phyloP scores from a whole-genome alignment of 331 rosid species.

The Arachis monticola region DNA sequence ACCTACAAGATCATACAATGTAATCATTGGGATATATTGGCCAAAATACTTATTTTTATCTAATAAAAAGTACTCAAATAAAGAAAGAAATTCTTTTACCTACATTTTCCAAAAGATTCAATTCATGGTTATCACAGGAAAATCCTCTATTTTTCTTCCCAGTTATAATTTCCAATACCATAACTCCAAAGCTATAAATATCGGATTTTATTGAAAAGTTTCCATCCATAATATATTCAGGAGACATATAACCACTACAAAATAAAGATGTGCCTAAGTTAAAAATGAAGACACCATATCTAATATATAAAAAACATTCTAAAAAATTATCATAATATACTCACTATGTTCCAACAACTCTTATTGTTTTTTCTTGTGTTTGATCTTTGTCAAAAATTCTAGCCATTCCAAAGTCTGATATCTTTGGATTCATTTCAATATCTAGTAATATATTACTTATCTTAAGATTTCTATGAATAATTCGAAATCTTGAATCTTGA shows the following conservation, averaged over 20 bases:
- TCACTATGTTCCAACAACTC: slow-evolving; percentile 86
- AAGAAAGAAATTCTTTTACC: too few species aligned
- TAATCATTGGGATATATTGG: too few species aligned
- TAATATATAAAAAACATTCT: neutral
- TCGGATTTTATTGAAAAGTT: slow-evolving; percentile 69
- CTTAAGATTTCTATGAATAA: slow-evolving; percentile 83
- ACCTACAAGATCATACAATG: slow-evolving; percentile 46
- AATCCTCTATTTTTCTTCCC: slow-evolving; percentile 72
- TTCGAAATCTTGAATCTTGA: slow-evolving; percentile 69
- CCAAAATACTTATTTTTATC: too few species aligned
- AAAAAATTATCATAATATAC: slow-evolving; percentile 30
- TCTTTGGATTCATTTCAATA: slow-evolving; percentile 65
- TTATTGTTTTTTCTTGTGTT: slow-evolving; percentile 60
- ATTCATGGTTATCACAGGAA: slow-evolving; percentile 41
- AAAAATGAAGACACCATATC: neutral
- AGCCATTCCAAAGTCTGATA: slow-evolving; percentile 88
- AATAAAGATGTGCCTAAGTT: neutral
- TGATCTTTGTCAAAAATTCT: slow-evolving; percentile 63
- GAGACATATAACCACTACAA: slow-evolving; percentile 76
- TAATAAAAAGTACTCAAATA: too few species aligned
- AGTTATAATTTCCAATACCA: slow-evolving; percentile 64
- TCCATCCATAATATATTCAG: slow-evolving; percentile 75
- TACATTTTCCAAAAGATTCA: slow-evolving; percentile 71
- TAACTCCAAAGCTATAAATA: slow-evolving; percentile 73
- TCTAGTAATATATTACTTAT: slow-evolving; percentile 77